phyloP scores from a whole-genome alignment of 1,284 basidiomycete species.

The Papiliotrema terrestris region DNA sequence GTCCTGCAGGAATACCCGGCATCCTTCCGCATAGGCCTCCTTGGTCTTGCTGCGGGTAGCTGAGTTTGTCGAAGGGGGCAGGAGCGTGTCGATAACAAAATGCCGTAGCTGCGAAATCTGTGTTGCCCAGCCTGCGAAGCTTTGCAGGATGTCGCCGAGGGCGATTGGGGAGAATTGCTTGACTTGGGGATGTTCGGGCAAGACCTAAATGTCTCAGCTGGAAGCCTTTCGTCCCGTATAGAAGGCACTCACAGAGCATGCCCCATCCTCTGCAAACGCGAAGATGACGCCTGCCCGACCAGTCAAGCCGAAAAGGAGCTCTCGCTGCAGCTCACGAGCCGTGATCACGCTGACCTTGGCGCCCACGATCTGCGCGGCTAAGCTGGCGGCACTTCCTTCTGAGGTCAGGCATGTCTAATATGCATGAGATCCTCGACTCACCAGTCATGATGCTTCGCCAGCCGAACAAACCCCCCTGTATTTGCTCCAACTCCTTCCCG shows the following conservation, averaged over 20 bases:
- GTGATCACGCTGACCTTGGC: constrained; percentile 17
- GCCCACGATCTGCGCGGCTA: constrained; percentile 1
- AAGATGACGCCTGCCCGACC: constrained; percentile 36
- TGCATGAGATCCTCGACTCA: constrained; percentile 7
- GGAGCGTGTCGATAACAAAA: constrained; percentile 56
- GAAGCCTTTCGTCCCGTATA: not conserved
- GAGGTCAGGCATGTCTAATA: not conserved
- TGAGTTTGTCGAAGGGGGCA: constrained; percentile 14
- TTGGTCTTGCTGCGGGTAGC: constrained; percentile 57
- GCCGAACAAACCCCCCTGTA: constrained; percentile 18
- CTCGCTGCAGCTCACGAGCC: constrained; percentile 33
- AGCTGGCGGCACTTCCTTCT: constrained; percentile 3
- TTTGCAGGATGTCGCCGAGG: constrained; percentile 60
- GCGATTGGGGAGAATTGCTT: constrained; percentile 61
- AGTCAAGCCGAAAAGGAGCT: constrained; percentile 36
- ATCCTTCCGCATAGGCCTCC: constrained; percentile 75
- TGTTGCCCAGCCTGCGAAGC: constrained; percentile 59
- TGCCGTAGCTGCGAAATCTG: constrained; percentile 60
- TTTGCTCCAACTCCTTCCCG: constrained; percentile 7
- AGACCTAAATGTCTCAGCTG: constrained; percentile 9
- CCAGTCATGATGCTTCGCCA: constrained; percentile 33
- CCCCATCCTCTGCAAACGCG: constrained; percentile 10
- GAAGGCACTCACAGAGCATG: constrained; percentile 24
- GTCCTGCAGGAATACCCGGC: constrained; percentile 58
- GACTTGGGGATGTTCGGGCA: constrained; percentile 21